A percentile compares a stretch with the other conserved stretches of the same genome.
Conservation (phyloP, 2,329 filamentous ascomycete genomes). For the Trichoderma oligosporum region DNA sequence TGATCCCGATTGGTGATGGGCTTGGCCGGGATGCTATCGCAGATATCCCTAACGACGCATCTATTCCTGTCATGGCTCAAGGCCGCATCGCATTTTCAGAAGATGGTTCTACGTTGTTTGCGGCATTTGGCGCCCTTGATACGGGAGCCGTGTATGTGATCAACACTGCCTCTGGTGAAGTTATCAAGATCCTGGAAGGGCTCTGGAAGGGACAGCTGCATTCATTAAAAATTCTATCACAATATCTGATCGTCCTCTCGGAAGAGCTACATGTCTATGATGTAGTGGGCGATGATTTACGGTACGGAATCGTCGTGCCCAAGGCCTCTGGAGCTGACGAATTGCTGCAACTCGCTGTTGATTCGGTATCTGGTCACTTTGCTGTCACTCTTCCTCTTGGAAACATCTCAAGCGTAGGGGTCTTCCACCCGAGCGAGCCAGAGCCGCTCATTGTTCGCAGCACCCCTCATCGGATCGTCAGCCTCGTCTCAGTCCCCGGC, state of each 20-base stretch:
- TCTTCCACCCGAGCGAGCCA: conserved; percentile 62
- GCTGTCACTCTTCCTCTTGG: conserved; percentile 54
- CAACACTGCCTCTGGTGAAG: conserved; percentile 63
- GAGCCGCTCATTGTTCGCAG: conserved; percentile 57
- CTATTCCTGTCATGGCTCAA: conserved; percentile 39
- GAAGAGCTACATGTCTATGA: conserved; percentile 76
- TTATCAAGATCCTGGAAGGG: conserved; percentile 64
- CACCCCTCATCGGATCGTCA: conserved; percentile 58
- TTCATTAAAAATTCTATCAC: conserved; percentile 67
- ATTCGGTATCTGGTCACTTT: conserved; percentile 61
- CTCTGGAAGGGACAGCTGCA: conserved; percentile 63
- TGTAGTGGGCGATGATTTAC: conserved; percentile 71
- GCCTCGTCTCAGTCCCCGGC: conserved; percentile 60
- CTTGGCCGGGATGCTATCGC: conserved; percentile 42
- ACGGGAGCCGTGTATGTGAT: conserved; percentile 69
- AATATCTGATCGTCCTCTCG: conserved; percentile 72
- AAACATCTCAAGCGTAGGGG: conserved; percentile 53
- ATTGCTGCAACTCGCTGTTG: conserved; percentile 67
- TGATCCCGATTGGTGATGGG: conserved; percentile 50
- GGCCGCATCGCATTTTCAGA: conserved; percentile 75
- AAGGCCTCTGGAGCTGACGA: conserved; percentile 38
- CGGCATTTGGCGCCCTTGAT: conserved; percentile 53
- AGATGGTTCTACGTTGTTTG: conserved; percentile 79
- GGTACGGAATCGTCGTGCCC: conserved; percentile 60
- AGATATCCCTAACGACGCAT: conserved; percentile 26